A percentile compares a stretch with the other conserved stretches of the same genome.
Conservation (phyloP, 345 rosid genomes). For the Linum tenue region DNA sequence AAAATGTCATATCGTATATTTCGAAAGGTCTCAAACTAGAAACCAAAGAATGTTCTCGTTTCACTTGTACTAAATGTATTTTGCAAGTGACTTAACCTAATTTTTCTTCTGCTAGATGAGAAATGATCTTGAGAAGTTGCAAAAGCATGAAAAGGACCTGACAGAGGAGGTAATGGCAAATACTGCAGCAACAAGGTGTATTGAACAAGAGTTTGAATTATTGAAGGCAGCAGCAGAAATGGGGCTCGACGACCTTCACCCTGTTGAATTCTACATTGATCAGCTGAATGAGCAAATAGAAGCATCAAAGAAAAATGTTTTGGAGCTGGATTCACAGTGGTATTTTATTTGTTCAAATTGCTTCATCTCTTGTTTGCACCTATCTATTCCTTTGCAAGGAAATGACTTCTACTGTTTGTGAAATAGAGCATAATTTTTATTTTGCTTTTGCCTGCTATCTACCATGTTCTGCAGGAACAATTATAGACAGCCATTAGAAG, state of each 20-base stretch:
- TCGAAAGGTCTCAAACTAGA: background rate
- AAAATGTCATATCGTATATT: constrained; percentile 1
- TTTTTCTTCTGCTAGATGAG: constrained; percentile 30
- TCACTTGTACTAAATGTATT: background rate
- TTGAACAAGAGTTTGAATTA: constrained; percentile 45
- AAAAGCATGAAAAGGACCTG: constrained; percentile 28
- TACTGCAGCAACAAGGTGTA: constrained; percentile 30
- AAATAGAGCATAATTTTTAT: background rate
- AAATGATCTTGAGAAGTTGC: constrained; percentile 22
- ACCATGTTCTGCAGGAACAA: constrained; percentile 44
- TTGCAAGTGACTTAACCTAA: constrained; percentile 1
- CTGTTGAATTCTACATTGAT: constrained; percentile 37
- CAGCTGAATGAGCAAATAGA: constrained; percentile 40
- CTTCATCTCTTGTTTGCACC: background rate
- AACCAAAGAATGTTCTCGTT: background rate
- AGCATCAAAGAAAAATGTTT: constrained; percentile 29
- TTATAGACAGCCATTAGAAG: constrained; percentile 38
- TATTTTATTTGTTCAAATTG: constrained; percentile 19
- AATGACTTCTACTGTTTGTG: background rate
- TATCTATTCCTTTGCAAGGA: constrained; percentile 5
- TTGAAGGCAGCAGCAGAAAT: constrained; percentile 45
- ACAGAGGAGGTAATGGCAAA: constrained; percentile 30
- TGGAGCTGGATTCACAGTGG: constrained; percentile 46
- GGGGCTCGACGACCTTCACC: constrained; percentile 40
- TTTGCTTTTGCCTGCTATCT: too few relatives aligned